phyloP scores from a whole-genome alignment of 1,139 yeast species.

The Saccharomycopsis hybrid region DNA sequence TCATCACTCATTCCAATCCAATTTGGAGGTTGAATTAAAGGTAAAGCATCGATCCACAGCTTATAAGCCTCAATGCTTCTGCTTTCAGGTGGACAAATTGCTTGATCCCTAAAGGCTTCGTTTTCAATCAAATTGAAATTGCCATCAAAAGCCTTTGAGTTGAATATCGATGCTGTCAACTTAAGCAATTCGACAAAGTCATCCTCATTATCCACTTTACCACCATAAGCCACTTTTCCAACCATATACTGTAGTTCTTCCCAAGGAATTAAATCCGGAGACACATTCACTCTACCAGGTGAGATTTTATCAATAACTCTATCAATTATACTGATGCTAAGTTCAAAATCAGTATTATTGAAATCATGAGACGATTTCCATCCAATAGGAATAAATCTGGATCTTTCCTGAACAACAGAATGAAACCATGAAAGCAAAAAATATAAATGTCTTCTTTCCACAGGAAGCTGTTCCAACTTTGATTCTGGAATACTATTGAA shows the following conservation, averaged over 20 bases:
- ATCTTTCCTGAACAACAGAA: conserved; percentile 51
- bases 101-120: conserved; percentile 23
- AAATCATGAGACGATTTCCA: conserved; percentile 59
- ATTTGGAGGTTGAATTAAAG: conserved; percentile 50
- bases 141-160: conserved; percentile 31
- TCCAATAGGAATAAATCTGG: conserved; percentile 57
- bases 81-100: conserved; percentile 45
- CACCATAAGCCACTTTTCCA: conserved; percentile 63
- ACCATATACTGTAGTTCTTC: conserved; percentile 42
- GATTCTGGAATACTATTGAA: conserved; percentile 31
- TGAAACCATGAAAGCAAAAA: conserved; percentile 69
- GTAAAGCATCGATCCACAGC: conserved; percentile 50
- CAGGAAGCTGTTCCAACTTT: conserved; percentile 30
- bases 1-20: conserved; percentile 57
- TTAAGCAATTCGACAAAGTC: conserved; percentile 36
- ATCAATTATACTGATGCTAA: conserved; percentile 42
- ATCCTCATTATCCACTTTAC: conserved; percentile 47
- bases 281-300: conserved; percentile 33
- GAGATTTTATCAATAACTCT: conserved; percentile 32
- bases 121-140: conserved; percentile 34
- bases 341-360: conserved; percentile 66
- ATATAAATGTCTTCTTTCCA: conserved; percentile 42
- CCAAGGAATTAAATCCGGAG: conserved; percentile 56
- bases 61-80: conserved; percentile 32
- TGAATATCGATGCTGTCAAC: conserved; percentile 32